phyloP scores from a whole-genome alignment of 1,284 basidiomycete genomes.

The Testicularia cyperi region DNA sequence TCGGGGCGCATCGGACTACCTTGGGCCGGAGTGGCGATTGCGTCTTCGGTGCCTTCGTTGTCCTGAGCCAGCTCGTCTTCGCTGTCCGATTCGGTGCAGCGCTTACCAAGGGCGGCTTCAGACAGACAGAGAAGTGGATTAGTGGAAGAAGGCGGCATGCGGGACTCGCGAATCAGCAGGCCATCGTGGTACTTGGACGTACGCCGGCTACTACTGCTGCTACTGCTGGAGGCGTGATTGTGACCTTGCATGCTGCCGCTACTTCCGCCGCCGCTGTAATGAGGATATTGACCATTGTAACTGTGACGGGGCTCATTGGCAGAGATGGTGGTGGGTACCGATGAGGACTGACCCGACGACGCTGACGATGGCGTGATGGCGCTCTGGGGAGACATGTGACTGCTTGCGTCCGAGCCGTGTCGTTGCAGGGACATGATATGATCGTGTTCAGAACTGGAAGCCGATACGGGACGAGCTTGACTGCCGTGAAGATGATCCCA shows the following conservation, averaged over 20 bases:
- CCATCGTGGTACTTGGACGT: conserved; percentile 39
- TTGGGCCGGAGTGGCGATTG: conserved; percentile 4
- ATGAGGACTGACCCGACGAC: conserved; percentile 13
- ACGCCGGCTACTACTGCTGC: conserved; percentile 17
- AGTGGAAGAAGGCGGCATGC: conserved; percentile 36
- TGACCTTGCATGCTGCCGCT: too few species aligned
- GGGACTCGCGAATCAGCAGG: conserved; percentile 31
- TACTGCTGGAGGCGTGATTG: conserved; percentile 11
- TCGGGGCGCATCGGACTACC: neutral
- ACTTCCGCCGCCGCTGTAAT: too few species aligned
- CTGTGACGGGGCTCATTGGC: conserved; percentile 8
- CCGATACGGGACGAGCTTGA: neutral
- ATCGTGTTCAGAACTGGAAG: neutral
- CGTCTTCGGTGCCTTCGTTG: conserved; percentile 1
- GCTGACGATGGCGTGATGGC: conserved; percentile 13
- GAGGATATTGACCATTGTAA: too few species aligned
- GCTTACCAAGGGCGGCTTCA: conserved; percentile 35
- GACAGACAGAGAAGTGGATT: conserved; percentile 38
- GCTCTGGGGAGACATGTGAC: conserved; percentile 25
- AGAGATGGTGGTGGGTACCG: conserved; percentile 10
- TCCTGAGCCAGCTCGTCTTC: conserved; percentile 26
- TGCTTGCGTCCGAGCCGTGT: conserved; percentile 29
- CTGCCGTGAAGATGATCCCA: neutral
- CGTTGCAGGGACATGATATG: conserved; percentile 2
- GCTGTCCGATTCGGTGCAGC: conserved; percentile 32